Base-by-base conservation (phyloP, 2,329 filamentous ascomycete species). In the Colletotrichum higginsianum region DNA sequence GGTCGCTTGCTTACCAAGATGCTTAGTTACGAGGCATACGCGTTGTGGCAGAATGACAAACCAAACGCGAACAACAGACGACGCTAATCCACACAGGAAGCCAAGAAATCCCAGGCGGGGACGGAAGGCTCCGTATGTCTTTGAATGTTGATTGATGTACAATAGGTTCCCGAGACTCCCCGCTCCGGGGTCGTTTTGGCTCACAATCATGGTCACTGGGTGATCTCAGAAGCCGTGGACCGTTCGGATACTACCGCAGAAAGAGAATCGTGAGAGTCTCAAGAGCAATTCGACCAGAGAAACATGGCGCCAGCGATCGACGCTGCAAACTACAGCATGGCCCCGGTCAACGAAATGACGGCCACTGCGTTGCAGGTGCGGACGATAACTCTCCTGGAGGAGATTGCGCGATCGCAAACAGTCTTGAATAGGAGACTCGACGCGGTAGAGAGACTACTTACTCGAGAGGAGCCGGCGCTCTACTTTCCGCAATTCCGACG, bases 41-140 rank as follows among this genome's bases (percentile, higher is more conserved):
- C 66, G 70, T 44, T 42, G 50, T 66, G 50, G 61, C 67, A 61
- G 55, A 71, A 61, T 72, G 70, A 72, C 70, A 72, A 72, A 72
- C 70, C 67, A 55, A 49, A 16, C 11, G n/a, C 47, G 30, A 71
- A 69, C 62, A 71, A 61, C 66, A 64, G 69, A 69, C 66, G 68
- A 68, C 55, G 26, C 61, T 42, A 60, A 60, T 44, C 47, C 35
- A 18, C 8, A 23, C 38, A 42, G 6, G 11, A 23, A 38, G 47
- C 62, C 62, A 66, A 70, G 62, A 44, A 55, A n/a, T 16, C 61
- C 47, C 16, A 55, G 55, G 58, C 47, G 49, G 53, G 53, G 26
- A 44, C 18, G 38, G 58, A 64, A 38, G 58, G 8, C 38, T 44
- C 38, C 15, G 16, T 15, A 47, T 40, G 30, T 38, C 47, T 61